Base-by-base conservation (phyloP, 192 early-diverging fungal genomes). In the Gaertneriomyces sp. region DNA sequence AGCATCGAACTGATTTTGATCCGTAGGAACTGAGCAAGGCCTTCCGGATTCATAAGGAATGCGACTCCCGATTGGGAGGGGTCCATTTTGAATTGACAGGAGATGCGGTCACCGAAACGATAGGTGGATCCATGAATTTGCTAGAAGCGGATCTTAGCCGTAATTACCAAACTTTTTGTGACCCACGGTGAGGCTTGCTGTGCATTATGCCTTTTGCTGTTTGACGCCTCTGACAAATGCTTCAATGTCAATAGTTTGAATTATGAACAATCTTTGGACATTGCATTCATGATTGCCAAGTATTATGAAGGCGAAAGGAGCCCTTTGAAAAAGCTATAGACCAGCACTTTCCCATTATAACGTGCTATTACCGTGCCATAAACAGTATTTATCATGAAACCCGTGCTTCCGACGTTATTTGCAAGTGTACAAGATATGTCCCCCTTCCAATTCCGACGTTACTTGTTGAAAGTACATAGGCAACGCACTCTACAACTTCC, bases 31-130 rank as follows among this genome's bases (percentile, higher is more conserved):
- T 99, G 61, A 88, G 87, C 6, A 74, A 85, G 65, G 85, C 89
- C 45, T 93, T 98, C 72, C 64, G 81, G 5, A 91, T 94, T 47
- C 96, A 99, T 73, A 82, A 84, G 50, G 77, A 85, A 12, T 65
- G 81, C 17, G 80, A 81, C 56, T 90, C 90, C 53, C 77, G 84
- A 17, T 78, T 98, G 1, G 90, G 88, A 45, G 96, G 96, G 25
- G 92, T 97, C n/a, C 96, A 99, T 64, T 91, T 94, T 61, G 96
- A 99, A 76, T 71, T 97, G 53, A 99, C 96, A 1, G 96, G 96
- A 51, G 93, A 98, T 64, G 80, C 84, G n/a, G 96, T 99, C 41
- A 99, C 96, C 40, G 88, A 87, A 74, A 76, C 94, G 70, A 85
- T 93, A 44, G 96, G 96, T 58, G 96, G 96, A n/a, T 96, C 94